Evolutionary conservation across 495 filamentous ascomycete species (phyloP).

Genomic region (Sordaria brevicollis): DNA sequence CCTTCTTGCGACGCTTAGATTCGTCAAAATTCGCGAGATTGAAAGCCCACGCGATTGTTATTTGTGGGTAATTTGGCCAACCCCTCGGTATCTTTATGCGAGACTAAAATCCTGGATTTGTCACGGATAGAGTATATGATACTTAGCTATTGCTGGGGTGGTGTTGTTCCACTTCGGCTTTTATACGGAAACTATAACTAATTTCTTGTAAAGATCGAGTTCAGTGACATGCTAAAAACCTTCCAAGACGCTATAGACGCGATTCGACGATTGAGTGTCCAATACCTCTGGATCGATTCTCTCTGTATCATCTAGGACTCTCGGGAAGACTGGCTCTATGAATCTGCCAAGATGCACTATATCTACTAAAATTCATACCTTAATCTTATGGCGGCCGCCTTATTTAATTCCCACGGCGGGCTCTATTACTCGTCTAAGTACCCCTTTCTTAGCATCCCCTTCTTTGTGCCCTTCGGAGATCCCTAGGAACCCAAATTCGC

Average conservation of each 20-base stretch:
- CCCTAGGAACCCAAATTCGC: not conserved
- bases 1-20: not conserved
- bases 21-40: not conserved
- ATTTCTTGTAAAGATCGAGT: not conserved
- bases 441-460: not conserved
- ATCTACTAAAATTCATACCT: conserved; percentile 19
- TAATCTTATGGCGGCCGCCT: conserved; percentile 1
- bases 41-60: not conserved
- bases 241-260: conserved; percentile 6
- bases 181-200: not conserved
- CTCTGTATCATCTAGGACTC: conserved; percentile 28
- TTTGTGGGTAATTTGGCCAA: not conserved
- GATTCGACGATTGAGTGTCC: conserved; percentile 5
- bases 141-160: not conserved
- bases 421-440: not conserved
- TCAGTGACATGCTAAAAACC: not conserved
- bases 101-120: not conserved
- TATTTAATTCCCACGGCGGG: not conserved
- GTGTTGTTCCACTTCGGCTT: not conserved
- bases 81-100: not conserved
- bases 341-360: conserved; percentile 16
- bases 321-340: conserved; percentile 18
- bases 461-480: not conserved
- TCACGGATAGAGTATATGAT: not conserved
- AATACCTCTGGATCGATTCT: conserved; percentile 28